Percentiles rank a stretch among this genome's conserved stretches.
Evolutionary conservation across 176 grass and related monocot genomes (phyloP).

Genomic region (Avena atlantica): DNA sequence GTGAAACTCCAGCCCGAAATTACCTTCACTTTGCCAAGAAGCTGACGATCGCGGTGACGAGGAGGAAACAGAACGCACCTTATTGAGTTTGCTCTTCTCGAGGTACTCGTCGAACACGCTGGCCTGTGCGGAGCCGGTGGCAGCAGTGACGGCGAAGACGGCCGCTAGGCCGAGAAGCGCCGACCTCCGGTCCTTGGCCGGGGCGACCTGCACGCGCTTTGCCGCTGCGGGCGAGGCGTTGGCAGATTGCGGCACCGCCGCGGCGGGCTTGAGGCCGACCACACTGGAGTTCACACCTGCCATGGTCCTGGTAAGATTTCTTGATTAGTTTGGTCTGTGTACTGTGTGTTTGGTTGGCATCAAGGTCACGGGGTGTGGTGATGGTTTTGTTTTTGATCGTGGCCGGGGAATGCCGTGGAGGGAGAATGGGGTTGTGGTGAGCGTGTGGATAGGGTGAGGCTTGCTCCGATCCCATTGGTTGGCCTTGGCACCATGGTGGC

Average conservation of each 20-base stretch:
- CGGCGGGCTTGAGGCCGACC: conserved; percentile 65
- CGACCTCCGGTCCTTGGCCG: conserved; percentile 60
- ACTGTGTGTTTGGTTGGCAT: not conserved
- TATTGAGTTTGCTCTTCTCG: conserved; percentile 97
- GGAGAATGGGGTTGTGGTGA: conserved; percentile 49
- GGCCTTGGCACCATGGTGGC: conserved; percentile 9
- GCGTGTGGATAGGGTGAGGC: conserved; percentile 99
- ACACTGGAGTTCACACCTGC: conserved; percentile 71
- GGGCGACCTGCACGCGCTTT: conserved; percentile 38
- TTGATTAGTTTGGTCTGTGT: not conserved
- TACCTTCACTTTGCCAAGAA: not conserved
- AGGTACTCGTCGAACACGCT: conserved; percentile 89
- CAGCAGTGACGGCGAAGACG: conserved; percentile 52
- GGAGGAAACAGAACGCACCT: conserved; percentile 46
- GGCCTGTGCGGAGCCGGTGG: conserved; percentile 58
- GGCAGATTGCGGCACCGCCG: conserved; percentile 48
- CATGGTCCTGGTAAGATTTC: conserved; percentile 41
- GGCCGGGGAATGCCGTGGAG: conserved; percentile 14
- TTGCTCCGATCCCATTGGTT: conserved; percentile 63
- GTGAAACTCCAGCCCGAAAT: not conserved
- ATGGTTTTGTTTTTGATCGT: conserved; percentile 57
- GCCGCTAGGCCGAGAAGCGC: conserved; percentile 81
- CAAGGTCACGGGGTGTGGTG: not conserved
- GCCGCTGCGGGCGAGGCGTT: conserved; percentile 32
- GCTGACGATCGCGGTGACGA: not conserved